Percentiles rank a stretch among this genome's conserved stretches.
Evolutionary conservation across 2,329 filamentous ascomycete species (phyloP).

Genomic region (Monosporascus sp.): DNA sequence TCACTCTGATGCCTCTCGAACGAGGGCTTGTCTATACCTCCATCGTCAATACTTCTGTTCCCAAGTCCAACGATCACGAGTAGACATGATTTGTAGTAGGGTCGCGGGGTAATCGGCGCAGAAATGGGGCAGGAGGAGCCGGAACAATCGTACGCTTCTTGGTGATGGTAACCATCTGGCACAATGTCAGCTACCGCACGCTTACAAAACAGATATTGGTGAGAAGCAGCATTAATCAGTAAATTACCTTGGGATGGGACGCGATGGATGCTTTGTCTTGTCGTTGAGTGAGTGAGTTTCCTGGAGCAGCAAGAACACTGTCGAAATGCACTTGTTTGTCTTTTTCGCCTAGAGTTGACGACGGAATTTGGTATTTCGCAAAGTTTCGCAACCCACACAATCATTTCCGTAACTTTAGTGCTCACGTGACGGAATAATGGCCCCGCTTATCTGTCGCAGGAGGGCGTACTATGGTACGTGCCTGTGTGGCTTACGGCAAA

Average conservation of each 20-base stretch:
- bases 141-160: neutral
- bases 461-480: no score
- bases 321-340: neutral
- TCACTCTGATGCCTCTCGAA: constrained; percentile 98
- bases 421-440: neutral
- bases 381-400: neutral
- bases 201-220: no score
- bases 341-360: neutral
- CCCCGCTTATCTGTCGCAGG: neutral
- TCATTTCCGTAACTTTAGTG: neutral
- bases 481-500: no score
- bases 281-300: neutral
- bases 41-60: constrained; percentile 32
- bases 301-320: neutral
- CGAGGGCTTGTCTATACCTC: constrained; percentile 60
- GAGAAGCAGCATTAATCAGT: neutral
- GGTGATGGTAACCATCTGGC: neutral
- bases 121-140: neutral
- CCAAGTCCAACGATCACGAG: no score
- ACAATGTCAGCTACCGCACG: neutral
- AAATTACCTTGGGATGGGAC: neutral
- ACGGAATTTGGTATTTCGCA: neutral
- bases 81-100: neutral
- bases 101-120: neutral
- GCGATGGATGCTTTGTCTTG: neutral